These are phyloP conservation scores for Neophaeococcomyces aloes DNA, from an alignment of 2,329 filamentous ascomycete species.

Conservation along the genomic window DNA sequence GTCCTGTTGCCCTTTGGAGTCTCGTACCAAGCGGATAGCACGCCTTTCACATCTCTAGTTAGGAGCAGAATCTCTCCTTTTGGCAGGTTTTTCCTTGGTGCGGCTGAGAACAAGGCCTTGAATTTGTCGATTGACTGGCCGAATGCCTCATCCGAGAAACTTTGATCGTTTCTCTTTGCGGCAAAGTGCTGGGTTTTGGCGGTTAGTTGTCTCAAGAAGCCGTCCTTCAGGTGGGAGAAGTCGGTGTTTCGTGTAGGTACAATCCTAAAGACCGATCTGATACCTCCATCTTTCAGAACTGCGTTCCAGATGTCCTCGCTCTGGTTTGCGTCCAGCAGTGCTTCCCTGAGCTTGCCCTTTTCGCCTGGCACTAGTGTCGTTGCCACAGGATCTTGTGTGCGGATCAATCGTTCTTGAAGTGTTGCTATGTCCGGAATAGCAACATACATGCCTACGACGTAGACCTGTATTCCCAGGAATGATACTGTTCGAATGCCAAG, in stretches of 20 bases:
- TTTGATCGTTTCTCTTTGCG: slow-evolving; percentile 37
- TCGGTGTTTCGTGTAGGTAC: slow-evolving; percentile 89
- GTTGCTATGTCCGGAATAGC: slow-evolving; percentile 69
- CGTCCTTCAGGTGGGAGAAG: slow-evolving; percentile 84
- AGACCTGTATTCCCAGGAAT: slow-evolving; percentile 82
- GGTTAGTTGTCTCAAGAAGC: slow-evolving; percentile 76
- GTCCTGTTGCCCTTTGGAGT: slow-evolving; percentile 38
- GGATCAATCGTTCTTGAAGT: slow-evolving; percentile 69
- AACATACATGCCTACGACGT: slow-evolving; percentile 87
- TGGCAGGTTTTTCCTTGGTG: slow-evolving; percentile 55
- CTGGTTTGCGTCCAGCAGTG: slow-evolving; percentile 57
- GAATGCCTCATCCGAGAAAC: slow-evolving; percentile 56
- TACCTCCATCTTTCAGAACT: slow-evolving; percentile 54
- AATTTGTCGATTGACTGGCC: slow-evolving; percentile 65
- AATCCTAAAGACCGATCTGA: slow-evolving; percentile 72
- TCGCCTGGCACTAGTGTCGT: slow-evolving; percentile 75
- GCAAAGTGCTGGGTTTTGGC: slow-evolving; percentile 53
- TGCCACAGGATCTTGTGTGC: slow-evolving; percentile 50
- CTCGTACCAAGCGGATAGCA: slow-evolving; percentile 56
- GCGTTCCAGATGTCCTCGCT: slow-evolving; percentile 66
- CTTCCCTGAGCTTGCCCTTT: slow-evolving; percentile 59
- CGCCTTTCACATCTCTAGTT: slow-evolving; percentile 54
- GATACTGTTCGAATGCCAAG: slow-evolving; percentile 82
- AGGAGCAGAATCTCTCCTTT: slow-evolving; percentile 72
- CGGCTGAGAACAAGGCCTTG: slow-evolving; percentile 69